Evolutionary conservation across 2,329 filamentous ascomycete species (phyloP), one percentile per base, ranked within the genome.

Genomic region (Colletotrichum sp.): DNA sequence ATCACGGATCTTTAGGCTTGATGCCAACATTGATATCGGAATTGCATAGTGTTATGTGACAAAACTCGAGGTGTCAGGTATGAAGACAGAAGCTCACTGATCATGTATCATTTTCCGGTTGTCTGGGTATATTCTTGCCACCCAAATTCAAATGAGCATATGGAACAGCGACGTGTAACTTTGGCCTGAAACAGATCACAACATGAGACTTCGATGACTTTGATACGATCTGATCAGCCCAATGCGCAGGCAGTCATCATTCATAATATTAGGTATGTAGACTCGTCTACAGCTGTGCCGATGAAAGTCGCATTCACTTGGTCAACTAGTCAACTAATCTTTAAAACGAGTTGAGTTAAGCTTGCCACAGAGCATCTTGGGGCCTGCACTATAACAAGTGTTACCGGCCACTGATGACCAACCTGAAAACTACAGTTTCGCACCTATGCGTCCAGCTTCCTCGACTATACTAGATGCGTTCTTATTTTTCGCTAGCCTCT

Each of bases 341-440:
- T 9, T 10, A 4, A 48, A n/a, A 48, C n/a, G 6, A 12, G n/a
- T 52, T 4, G 16, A 7, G 10, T 13, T 22, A 13, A 8, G n/a
- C 6, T 0, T 8, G 9, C 4, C 4, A 48, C 39, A 52, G 13
- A 22, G n/a, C 0, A 25, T 22, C 10, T 22, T 52, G n/a, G 1
- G 2, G 0, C 10, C 7, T 52, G 3, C 5, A 22, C 6, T 6
- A 22, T 2, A 8, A 4, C 12, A 3, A 25, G 1, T 52, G 6
- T 22, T 12, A 48, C 18, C 10, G n/a, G 18, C n/a, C 3, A 22
- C n/a, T 8, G 4, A 8, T 5, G 0, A 22, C 0, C 43, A 52
- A 13, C n/a, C 10, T 52, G n/a, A 1, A 22, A 22, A 13, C 10
- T 7, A 22, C 4, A 3, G 6, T 12, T 22, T 13, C 43, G n/a